Conservation (phyloP, 75 land plant genomes). For the Larix kaempferi region DNA sequence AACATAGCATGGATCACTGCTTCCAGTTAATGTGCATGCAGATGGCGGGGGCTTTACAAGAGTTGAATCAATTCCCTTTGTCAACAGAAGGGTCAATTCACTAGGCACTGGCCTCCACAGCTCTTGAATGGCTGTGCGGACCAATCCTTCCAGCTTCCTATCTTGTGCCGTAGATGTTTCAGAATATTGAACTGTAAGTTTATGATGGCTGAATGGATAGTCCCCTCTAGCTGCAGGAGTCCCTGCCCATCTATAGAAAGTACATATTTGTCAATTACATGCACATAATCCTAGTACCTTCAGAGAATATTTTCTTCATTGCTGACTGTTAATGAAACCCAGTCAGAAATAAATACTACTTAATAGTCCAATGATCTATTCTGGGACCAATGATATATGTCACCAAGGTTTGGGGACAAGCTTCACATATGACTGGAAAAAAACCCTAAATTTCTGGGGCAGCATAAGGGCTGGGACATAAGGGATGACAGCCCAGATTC, state of each 20-base stretch:
- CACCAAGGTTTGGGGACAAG: no score
- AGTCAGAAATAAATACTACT: not conserved
- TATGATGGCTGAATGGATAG: slow-evolving; percentile 98
- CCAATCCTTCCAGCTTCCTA: slow-evolving; percentile 89
- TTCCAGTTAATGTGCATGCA: slow-evolving; percentile 76
- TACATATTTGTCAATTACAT: not conserved
- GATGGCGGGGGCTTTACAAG: slow-evolving; percentile 75
- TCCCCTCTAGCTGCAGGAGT: slow-evolving; percentile 85
- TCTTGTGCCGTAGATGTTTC: slow-evolving; percentile 97
- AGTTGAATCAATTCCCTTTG: slow-evolving; percentile 68
- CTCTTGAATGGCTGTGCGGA: slow-evolving; percentile 94
- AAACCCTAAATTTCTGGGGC: no score
- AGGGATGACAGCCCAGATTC: no score
- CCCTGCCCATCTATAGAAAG: slow-evolving; percentile 75
- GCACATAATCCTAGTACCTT: not conserved
- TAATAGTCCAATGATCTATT: not conserved
- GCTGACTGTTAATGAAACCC: not conserved
- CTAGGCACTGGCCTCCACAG: slow-evolving; percentile 97
- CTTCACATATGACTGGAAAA: no score
- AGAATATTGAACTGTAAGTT: slow-evolving; percentile 93
- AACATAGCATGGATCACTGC: slow-evolving; percentile 95
- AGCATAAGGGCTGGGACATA: no score
- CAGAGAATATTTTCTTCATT: no score
- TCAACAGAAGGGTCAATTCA: slow-evolving; percentile 73
- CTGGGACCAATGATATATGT: not conserved